Base-by-base conservation (phyloP, 2,329 filamentous ascomycete species). In the Nemania serpens region DNA sequence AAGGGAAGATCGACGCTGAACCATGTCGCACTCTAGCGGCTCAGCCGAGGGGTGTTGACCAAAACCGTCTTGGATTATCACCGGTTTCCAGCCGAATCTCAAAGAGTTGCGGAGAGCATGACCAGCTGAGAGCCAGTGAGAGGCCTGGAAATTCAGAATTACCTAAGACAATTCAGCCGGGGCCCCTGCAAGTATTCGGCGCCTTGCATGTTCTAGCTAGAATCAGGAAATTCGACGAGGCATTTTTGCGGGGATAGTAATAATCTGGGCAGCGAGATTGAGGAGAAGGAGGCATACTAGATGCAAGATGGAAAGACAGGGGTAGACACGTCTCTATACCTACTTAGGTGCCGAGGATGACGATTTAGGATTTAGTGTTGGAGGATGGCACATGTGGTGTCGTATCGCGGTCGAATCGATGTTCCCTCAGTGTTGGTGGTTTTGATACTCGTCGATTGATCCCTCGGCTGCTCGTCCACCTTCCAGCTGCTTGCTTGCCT, bases 61-160 rank as follows among this genome's bases (percentile, higher is more conserved):
- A 47, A 49, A 42, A 48, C 39, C 49, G n/a, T 47, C 34, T 17
- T 56, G 39, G 51, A 56, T 45, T 55, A 43, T 55, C 52, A 45
- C 50, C 43, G 22, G 10, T n/a, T 10, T 20, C 11, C 12, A 18
- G 18, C 43, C 43, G 43, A 37, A 47, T 39, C 42, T 41, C 54
- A 51, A 43, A 51, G 53, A 56, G 56, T n/a, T 57, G 50, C 41
- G 55, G 51, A 58, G 66, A 67, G 64, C 67, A 68, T 71, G 69
- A 70, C 69, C 61, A 15, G 61, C 51, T n/a, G 39, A 49, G 55
- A 64, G 50, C 68, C 69, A 69, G 64, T 68, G 34, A 69, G 49
- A 62, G 64, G 50, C 63, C 60, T n/a, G 41, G 33, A 51, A 60
- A 68, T 45, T 41, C 15, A 6, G 18, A 11, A 42, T 46, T 15